Evolutionary conservation across 768 basidiomycete species (phyloP).

Genomic region (Xerocomus spinulosus): DNA sequence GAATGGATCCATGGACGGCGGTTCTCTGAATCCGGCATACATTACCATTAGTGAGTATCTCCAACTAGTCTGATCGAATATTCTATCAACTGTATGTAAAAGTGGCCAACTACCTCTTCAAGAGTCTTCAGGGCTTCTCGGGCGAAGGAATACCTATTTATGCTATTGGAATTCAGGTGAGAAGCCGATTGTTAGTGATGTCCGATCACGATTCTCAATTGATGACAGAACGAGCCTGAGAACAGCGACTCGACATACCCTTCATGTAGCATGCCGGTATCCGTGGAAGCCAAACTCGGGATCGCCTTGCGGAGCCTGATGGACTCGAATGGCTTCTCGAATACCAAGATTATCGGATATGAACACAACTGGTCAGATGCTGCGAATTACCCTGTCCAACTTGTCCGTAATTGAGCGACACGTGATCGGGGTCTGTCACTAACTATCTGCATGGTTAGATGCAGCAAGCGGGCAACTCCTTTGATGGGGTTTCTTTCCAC

Average conservation of each 20-base stretch:
- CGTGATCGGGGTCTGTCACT: background rate
- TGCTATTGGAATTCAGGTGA: conserved; percentile 55
- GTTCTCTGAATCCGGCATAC: conserved; percentile 49
- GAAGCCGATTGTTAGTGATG: background rate
- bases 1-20: conserved; percentile 62
- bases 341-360: conserved; percentile 60
- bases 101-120: conserved; percentile 74
- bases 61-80: background rate
- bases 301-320: conserved; percentile 52
- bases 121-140: conserved; percentile 65
- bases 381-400: conserved; percentile 54
- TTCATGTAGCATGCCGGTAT: conserved; percentile 50
- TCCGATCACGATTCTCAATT: background rate
- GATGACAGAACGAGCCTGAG: conserved; percentile 48
- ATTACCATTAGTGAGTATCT: conserved; percentile 42
- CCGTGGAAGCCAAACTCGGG: conserved; percentile 57
- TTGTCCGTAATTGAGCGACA: conserved; percentile 32
- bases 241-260: conserved; percentile 66
- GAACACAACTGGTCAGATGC: conserved; percentile 77
- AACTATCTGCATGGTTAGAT: conserved; percentile 34
- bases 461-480: conserved; percentile 50
- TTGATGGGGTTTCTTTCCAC: conserved; percentile 67
- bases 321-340: conserved; percentile 55
- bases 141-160: conserved; percentile 56
- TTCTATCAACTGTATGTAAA: conserved; percentile 1